Percentiles rank a stretch among this genome's conserved stretches.
Evolutionary conservation across 2,329 filamentous ascomycete species (phyloP).

Genomic region (Trichoderma afroharzianum): DNA sequence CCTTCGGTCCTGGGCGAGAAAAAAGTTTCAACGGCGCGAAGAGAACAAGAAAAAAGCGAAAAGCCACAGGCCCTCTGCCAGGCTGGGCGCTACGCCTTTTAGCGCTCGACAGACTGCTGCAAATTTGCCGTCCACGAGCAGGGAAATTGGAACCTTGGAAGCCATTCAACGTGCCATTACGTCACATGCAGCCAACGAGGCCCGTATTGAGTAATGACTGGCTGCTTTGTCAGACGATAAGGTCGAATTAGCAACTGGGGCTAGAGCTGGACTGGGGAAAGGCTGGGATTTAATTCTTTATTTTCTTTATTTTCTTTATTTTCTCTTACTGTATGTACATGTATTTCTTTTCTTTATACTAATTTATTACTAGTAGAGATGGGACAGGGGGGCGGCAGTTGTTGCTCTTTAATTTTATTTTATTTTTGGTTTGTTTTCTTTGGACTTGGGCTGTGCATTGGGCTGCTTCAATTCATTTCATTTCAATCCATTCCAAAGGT

Average conservation of each 20-base stretch:
- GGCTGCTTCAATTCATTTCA: not conserved
- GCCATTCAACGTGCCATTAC: not conserved
- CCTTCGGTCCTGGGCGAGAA: slow-evolving; percentile 7
- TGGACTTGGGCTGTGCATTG: not conserved
- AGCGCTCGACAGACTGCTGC: not conserved
- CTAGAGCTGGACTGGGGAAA: not conserved
- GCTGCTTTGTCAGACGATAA: slow-evolving; percentile 6
- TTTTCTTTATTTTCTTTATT: not conserved
- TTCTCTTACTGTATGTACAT: too few species aligned
- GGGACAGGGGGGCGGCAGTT: not conserved
- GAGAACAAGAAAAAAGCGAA: not conserved
- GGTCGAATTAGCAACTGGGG: not conserved
- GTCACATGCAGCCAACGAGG: not conserved
- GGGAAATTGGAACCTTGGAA: not conserved
- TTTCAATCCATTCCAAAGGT: not conserved
- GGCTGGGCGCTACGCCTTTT: not conserved
- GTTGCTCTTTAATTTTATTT: not conserved
- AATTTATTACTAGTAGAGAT: not conserved
- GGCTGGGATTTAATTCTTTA: not conserved
- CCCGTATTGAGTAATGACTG: not conserved
- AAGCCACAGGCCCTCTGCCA: not conserved
- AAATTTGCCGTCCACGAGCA: not conserved
- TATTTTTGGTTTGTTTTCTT: not conserved
- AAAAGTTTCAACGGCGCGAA: not conserved
- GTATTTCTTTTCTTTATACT: not conserved